Percentiles rank a stretch among this genome's conserved stretches.
Evolutionary conservation across 1,139 yeast species (phyloP).

Genomic region (Debaryomyces robertsiae): DNA sequence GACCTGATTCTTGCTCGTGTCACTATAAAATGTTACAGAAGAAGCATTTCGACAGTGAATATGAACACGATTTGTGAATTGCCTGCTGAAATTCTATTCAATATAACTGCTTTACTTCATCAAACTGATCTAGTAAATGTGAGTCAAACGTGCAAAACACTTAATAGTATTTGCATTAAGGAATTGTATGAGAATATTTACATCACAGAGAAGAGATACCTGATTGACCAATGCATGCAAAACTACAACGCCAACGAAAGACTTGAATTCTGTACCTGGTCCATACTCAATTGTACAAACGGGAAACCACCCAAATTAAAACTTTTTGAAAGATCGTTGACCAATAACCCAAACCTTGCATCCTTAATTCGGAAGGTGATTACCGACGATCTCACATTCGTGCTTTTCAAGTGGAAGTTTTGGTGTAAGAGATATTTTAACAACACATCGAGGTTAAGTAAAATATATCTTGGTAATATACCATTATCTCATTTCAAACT

Average conservation of each 20-base stretch:
- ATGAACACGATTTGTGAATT: conserved; percentile 10
- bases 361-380: conserved; percentile 10
- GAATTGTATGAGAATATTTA: conserved; percentile 14
- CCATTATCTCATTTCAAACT: conserved; percentile 16
- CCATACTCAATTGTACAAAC: conserved; percentile 12
- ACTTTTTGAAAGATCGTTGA: conserved; percentile 13
- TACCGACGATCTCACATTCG: conserved; percentile 17
- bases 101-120: conserved; percentile 8
- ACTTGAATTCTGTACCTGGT: conserved; percentile 10
- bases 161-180: conserved; percentile 6
- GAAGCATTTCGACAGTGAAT: too few species aligned
- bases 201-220: conserved; percentile 11
- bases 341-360: conserved; percentile 5
- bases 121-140: conserved; percentile 12
- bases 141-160: conserved; percentile 10
- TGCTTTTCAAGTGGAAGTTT: conserved; percentile 17
- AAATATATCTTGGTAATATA: conserved; percentile 21
- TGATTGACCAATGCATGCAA: background rate
- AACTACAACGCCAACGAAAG: background rate
- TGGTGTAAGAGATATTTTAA: conserved; percentile 13
- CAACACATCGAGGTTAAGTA: conserved; percentile 4
- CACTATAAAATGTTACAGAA: too few species aligned
- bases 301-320: conserved; percentile 9
- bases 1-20: too few species aligned
- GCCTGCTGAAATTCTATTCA: conserved; percentile 9